Percentiles rank a stretch among this genome's conserved stretches.
Conservation (phyloP, 345 rosid genomes). For the thale cress (Arabidopsis thaliana) region DNA sequence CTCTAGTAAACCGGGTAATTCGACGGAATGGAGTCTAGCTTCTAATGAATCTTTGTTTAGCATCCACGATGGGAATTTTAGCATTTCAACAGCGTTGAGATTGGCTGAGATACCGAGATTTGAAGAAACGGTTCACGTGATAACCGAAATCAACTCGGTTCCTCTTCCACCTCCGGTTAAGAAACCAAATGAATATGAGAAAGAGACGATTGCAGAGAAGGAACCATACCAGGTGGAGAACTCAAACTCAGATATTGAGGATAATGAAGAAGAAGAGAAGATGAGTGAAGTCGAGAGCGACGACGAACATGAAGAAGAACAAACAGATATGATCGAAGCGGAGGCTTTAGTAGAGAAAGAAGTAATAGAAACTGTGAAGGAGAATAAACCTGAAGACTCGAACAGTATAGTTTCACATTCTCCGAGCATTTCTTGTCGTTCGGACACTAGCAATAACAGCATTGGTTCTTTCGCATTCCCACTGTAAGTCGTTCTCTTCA, state of each 20-base stretch:
- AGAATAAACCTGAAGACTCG: conserved; percentile 24
- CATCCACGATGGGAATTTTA: conserved; percentile 63
- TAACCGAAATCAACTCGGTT: conserved; percentile 37
- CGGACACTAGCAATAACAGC: conserved; percentile 55
- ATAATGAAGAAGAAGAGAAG: background rate
- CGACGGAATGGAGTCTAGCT: conserved; percentile 80
- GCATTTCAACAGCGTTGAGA: conserved; percentile 57
- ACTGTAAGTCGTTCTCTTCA: conserved; percentile 49
- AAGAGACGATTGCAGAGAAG: conserved; percentile 7
- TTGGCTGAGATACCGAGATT: conserved; percentile 63
- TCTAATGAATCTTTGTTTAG: conserved; percentile 93
- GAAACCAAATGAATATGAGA: conserved; percentile 42
- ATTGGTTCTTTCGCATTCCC: conserved; percentile 72
- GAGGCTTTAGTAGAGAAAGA: background rate
- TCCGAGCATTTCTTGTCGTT: conserved; percentile 46
- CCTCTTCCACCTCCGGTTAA: conserved; percentile 45
- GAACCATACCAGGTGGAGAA: conserved; percentile 1
- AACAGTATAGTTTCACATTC: conserved; percentile 24
- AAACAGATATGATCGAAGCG: background rate
- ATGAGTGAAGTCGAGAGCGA: conserved; percentile 6
- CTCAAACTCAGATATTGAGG: conserved; percentile 20
- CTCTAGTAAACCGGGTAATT: conserved; percentile 47
- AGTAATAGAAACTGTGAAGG: conserved; percentile 2
- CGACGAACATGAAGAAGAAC: conserved; percentile 8
- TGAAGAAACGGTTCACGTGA: conserved; percentile 45